Evolutionary conservation across 2,329 filamentous ascomycete genomes (phyloP).

Genomic region (Xylaria sp.): DNA sequence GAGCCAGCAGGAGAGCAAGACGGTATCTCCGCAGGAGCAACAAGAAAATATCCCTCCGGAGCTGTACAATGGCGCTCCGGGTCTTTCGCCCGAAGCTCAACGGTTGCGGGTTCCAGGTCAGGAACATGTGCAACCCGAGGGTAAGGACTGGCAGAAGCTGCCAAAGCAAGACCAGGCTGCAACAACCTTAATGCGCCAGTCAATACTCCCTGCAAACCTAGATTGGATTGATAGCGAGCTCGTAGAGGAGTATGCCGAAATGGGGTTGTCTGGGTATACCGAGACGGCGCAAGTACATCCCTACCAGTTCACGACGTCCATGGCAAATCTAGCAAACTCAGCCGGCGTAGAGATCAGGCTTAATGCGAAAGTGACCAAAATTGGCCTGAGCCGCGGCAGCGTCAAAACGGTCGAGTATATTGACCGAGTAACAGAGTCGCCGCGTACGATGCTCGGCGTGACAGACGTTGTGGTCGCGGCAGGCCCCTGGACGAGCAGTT

Average conservation of each 20-base stretch:
- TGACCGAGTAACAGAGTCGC: conserved; percentile 57
- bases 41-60: conserved; percentile 8
- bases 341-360: conserved; percentile 75
- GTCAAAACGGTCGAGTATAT: conserved; percentile 72
- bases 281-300: conserved; percentile 96
- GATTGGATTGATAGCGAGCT: conserved; percentile 83
- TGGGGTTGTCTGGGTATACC: conserved; percentile 74
- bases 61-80: conserved; percentile 1
- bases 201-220: conserved; percentile 77
- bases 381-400: conserved; percentile 63
- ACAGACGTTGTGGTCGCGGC: conserved; percentile 68
- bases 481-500: conserved; percentile 70
- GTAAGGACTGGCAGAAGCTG: conserved; percentile 69
- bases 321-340: conserved; percentile 79
- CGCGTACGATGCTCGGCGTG: conserved; percentile 55
- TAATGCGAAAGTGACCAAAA: conserved; percentile 73
- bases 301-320: conserved; percentile 86
- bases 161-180: conserved; percentile 68
- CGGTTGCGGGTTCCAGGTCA: conserved; percentile 38
- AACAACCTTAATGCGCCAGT: conserved; percentile 61
- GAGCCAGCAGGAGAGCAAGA: conserved; percentile 47
- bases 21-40: conserved; percentile 12
- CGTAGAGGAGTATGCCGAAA: conserved; percentile 78
- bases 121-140: conserved; percentile 40
- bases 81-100: conserved; percentile 6